phyloP scores from a whole-genome alignment of 441 rosid genomes.

The Manihot esculenta region DNA sequence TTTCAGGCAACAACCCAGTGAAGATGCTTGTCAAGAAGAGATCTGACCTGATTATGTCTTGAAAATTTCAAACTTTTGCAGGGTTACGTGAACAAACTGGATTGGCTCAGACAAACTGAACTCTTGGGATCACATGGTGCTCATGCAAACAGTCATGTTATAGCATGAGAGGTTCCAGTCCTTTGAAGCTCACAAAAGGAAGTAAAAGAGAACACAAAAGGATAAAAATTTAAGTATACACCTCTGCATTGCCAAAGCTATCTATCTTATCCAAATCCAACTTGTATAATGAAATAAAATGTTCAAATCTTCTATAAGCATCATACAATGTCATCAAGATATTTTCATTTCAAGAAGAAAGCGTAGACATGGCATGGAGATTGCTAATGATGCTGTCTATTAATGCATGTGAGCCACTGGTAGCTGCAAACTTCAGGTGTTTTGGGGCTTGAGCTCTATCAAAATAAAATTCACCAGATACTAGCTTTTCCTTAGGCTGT shows the following conservation, averaged over 20 bases:
- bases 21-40: too few relatives aligned
- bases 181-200: too few relatives aligned
- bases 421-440: slow-evolving; percentile 63
- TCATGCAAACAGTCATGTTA: slow-evolving; percentile 10
- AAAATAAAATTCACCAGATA: slow-evolving; percentile 72
- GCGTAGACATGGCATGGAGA: slow-evolving; percentile 43
- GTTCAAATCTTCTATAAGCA: neutral
- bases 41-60: too few relatives aligned
- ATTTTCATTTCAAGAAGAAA: slow-evolving; percentile 18
- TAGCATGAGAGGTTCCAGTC: neutral
- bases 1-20: too few relatives aligned
- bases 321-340: neutral
- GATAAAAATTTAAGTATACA: neutral
- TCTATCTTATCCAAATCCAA: neutral
- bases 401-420: slow-evolving; percentile 50
- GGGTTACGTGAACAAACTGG: slow-evolving; percentile 73
- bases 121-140: slow-evolving; percentile 29
- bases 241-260: neutral
- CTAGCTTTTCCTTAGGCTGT: slow-evolving; percentile 73
- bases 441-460: slow-evolving; percentile 80
- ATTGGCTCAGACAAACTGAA: slow-evolving; percentile 59
- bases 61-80: slow-evolving; percentile 25
- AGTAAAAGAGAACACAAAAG: neutral
- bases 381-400: slow-evolving; percentile 48
- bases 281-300: neutral